Evolutionary conservation across 2,329 filamentous ascomycete species (phyloP), one percentile per base, ranked within the genome.

Genomic region (Teratosphaeria nubilosa): DNA sequence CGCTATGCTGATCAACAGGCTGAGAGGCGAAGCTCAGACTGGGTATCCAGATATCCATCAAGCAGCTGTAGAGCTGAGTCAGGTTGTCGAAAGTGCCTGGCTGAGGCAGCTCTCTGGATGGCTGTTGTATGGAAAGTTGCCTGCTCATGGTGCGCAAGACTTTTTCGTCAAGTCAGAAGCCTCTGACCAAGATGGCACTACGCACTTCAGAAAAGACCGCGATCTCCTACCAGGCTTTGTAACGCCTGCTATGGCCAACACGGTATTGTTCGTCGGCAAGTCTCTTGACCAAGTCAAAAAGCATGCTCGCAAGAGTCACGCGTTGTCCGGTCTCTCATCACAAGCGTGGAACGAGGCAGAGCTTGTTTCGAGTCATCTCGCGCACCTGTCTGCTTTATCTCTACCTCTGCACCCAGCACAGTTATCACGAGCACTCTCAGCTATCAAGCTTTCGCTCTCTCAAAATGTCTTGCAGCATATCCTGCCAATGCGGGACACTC

Each of bases 191-290:
- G 61, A 65, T 14, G 61, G 82, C 31, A 68, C 78, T 54, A 63
- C 71, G 51, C 69, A 76, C 52, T 91, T 86, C 70, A 74, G 76
- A 11, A 78, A 83, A 54, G 77, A 84, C 32, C 71, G 77, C 7
- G 76, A 78, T 20, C 74, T 95, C 6, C 72, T 95, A 1, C 94
- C 94, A 0, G 84, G 83, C 13, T 95, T 96, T 68, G 89, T 96
- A 6, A 86, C 85, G 0, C 72, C 82, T 0, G 76, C 85, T 4
- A 88, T 90, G 1, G 90, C 90, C 7, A 80, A 83, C 3, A 96
- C 91, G 0, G 90, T 97, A 71, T 77, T 96, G 5, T 96, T 96
- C 68, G 87, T 96, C 61, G 94, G 94, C 11, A 88, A 88, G 63
- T 95, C 91, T 0, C 77, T 97, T 53, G 90, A 95, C 65, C 89